These are phyloP conservation scores for Chaetoceros muelleri DNA, from an alignment of 108 stramenopile genomes.

Conservation along the genomic window DNA sequence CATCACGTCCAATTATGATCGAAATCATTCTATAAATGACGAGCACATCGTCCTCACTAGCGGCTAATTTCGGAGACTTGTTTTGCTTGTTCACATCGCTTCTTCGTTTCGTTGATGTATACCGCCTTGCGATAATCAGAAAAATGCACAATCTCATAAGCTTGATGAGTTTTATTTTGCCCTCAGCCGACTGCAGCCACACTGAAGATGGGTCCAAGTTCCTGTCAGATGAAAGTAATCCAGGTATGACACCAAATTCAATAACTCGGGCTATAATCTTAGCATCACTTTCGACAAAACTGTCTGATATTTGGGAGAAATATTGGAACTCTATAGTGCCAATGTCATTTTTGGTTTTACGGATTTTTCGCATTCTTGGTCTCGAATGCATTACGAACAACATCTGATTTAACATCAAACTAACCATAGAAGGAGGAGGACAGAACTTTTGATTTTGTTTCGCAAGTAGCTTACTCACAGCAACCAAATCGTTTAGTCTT, in stretches of 20 bases:
- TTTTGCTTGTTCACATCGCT: neutral
- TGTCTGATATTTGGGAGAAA: constrained; percentile 6
- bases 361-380: neutral
- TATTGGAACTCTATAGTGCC: constrained; percentile 2
- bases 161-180: constrained; percentile 25
- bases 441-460: constrained; percentile 22
- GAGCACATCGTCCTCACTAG: too few relatives aligned
- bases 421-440: constrained; percentile 58
- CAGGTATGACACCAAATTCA: constrained; percentile 45
- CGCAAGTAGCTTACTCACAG: constrained; percentile 28
- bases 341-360: neutral
- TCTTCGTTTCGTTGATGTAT: too few relatives aligned
- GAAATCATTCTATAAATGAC: too few relatives aligned
- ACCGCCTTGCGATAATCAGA: too few relatives aligned
- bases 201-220: constrained; percentile 46
- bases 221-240: constrained; percentile 25
- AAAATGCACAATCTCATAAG: constrained; percentile 21
- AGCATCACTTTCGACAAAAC: constrained; percentile 26
- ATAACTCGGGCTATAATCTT: constrained; percentile 28
- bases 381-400: constrained; percentile 44
- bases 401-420: constrained; percentile 40
- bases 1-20: too few relatives aligned
- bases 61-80: too few relatives aligned
- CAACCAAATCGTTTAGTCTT: constrained; percentile 45
- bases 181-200: constrained; percentile 44